A percentile compares a stretch with the other conserved stretches of the same genome.
phyloP scores from a whole-genome alignment of 345 rosid genomes.

The Passiflora organensis region DNA sequence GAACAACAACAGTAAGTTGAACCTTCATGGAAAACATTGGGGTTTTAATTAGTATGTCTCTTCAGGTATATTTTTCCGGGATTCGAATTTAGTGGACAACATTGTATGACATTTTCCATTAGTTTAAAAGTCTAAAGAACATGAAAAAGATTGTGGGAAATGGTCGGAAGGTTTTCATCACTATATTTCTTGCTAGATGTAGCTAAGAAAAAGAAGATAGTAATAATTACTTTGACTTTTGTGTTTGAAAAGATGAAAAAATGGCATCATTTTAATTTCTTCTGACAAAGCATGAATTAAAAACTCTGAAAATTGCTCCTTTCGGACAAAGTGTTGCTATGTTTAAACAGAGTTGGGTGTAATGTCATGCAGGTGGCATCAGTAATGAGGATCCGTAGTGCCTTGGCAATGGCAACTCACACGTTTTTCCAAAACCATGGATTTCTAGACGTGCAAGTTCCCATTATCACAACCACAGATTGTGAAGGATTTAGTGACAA shows the following conservation, averaged over 20 bases:
- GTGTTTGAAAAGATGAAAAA: neutral
- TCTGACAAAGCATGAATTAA: too few species aligned
- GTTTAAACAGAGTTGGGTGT: neutral
- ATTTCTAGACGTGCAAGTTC: constrained; percentile 69
- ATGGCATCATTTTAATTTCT: too few species aligned
- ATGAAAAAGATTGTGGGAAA: too few species aligned
- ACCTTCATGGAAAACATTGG: too few species aligned
- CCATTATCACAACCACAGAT: constrained; percentile 65
- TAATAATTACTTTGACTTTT: neutral
- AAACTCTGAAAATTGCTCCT: too few species aligned
- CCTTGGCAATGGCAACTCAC: constrained; percentile 59
- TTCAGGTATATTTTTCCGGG: too few species aligned
- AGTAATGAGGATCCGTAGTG: constrained; percentile 59
- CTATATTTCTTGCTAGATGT: neutral
- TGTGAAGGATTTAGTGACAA: constrained; percentile 53
- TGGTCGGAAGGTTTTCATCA: neutral
- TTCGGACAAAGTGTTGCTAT: too few species aligned
- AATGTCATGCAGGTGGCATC: constrained; percentile 58
- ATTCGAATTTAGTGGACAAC: too few species aligned
- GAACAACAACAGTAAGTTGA: constrained; percentile 65
- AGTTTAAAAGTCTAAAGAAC: too few species aligned
- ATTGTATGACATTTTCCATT: too few species aligned
- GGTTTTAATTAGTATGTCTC: too few species aligned
- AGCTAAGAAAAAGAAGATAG: neutral
- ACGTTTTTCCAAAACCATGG: constrained; percentile 63